Evolutionary conservation across 306 rosid genomes (phyloP).

Genomic region (barrel medic (Medicago truncatula)): MtrunA17r5.0-ANR NC_053045.1:46129001-46129500

Average conservation of each 20-base stretch:
- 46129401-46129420: neutral
- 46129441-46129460: neutral
- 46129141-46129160: slow-evolving; percentile 65
- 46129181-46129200: slow-evolving; percentile 63
- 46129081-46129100: neutral
- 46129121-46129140: slow-evolving; percentile 70
- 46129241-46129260: neutral
- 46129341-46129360: neutral
- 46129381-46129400: too few species aligned
- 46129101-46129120: neutral
- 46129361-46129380: neutral
- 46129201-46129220: slow-evolving; percentile 46
- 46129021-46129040: too few species aligned
- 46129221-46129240: slow-evolving; percentile 47
- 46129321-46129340: neutral
- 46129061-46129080: neutral
- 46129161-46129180: slow-evolving; percentile 88
- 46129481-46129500: too few species aligned
- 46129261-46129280: slow-evolving; percentile 61
- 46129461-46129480: neutral
- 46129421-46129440: neutral
- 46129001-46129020: too few species aligned
- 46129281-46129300: slow-evolving; percentile 53
- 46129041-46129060: neutral
- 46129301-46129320: neutral